phyloP scores from a whole-genome alignment of 2,329 filamentous ascomycete species.

The Aspergillus ochraceoroseus region DNA sequence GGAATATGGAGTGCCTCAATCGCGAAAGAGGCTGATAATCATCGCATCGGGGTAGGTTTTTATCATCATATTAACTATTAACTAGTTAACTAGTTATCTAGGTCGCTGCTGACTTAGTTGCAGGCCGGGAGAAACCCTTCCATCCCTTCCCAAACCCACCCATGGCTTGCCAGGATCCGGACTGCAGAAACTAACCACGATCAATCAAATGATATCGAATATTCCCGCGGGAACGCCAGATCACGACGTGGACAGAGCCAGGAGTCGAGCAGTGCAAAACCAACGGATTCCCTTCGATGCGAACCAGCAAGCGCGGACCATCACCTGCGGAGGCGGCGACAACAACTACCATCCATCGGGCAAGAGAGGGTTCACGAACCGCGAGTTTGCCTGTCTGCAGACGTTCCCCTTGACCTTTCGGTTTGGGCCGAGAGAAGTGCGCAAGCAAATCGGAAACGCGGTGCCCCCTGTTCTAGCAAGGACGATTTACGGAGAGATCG shows the following conservation, averaged over 20 bases:
- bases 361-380: slow-evolving; percentile 56
- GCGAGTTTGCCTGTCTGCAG: slow-evolving; percentile 65
- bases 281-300: slow-evolving; percentile 44
- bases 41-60: slow-evolving; percentile 50
- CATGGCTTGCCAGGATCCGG: slow-evolving; percentile 43
- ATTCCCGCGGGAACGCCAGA: slow-evolving; percentile 42
- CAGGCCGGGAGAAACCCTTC: slow-evolving; percentile 67
- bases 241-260: slow-evolving; percentile 37
- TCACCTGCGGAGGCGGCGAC: slow-evolving; percentile 59
- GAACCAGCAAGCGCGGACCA: slow-evolving; percentile 51
- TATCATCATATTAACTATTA: not conserved
- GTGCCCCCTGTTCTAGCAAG: slow-evolving; percentile 57
- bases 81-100: no score
- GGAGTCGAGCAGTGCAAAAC: slow-evolving; percentile 18
- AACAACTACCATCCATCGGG: slow-evolving; percentile 64
- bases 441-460: slow-evolving; percentile 71
- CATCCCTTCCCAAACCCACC: slow-evolving; percentile 59
- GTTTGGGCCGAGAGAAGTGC: slow-evolving; percentile 47
- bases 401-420: slow-evolving; percentile 60
- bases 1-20: slow-evolving; percentile 50
- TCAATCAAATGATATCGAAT: slow-evolving; percentile 39
- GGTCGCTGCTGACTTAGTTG: slow-evolving; percentile 21
- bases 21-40: slow-evolving; percentile 48
- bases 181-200: slow-evolving; percentile 38
- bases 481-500: slow-evolving; percentile 38